Base-by-base conservation (phyloP, 1,284 basidiomycete genomes). In the Malassezia restricta region DNA sequence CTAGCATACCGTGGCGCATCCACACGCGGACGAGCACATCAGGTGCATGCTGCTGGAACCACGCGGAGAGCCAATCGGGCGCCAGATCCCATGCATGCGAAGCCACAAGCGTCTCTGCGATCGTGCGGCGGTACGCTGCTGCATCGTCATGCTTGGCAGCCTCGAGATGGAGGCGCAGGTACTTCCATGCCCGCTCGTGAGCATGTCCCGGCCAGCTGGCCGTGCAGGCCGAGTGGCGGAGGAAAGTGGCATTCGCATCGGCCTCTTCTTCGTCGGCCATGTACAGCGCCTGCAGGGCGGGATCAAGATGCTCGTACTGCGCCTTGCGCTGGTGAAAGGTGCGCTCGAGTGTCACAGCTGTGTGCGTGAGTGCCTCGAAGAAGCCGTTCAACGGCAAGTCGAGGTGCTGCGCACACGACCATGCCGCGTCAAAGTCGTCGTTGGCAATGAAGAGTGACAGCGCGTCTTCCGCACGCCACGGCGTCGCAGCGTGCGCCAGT, bases 381-480 rank as follows among this genome's bases (percentile, higher is more conserved):
- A 92, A 71, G 59, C 87, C 83, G 3, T 82, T 81, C 84, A 92
- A 86, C 74, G 95, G 89, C 28, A 90, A 82, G 28, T 80, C 77
- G 38, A 95, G 79, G 47, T 80, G 81, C 33, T 81, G 80, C 0
- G 87, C 91, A 27, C 83, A 81, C 7, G 81, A 74, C 74, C 91
- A 81, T 1, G 92, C 92, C 45, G 81, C 77, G 63, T 85, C 86
- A 72, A 86, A 91, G 59, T 81, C 79, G 60, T 84, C 85, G 49
- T 80, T 77, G 70, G 91, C 86, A 5, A 85, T 83, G 48, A 92
- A 80, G 55, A 86, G 78, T 59, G 86, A 77, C 27, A 96, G 82
- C 43, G 91, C 82, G 55, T 86, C 81, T 17, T 59, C 51, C 1
- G 70, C 57, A 27, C 59, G 50, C 40, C 66, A 48, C 47, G 58